Evolutionary conservation across 441 rosid species (phyloP), one percentile per base, ranked within the genome.

Genomic region (Cnidoscolus chayamansa): DNA sequence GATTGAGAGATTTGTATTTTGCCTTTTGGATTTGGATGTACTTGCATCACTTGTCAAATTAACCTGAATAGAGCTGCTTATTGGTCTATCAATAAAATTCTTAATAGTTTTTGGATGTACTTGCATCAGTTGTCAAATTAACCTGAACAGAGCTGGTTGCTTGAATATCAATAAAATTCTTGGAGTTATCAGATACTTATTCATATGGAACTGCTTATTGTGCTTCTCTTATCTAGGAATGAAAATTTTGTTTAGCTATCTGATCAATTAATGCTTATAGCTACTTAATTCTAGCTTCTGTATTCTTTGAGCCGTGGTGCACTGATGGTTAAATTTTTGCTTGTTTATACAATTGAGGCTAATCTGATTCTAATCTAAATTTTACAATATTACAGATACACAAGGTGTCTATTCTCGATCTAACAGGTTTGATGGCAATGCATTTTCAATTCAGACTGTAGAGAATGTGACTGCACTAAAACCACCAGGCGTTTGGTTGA

Each of bases 401-500:
- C 93, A 81, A 79, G 91, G 89, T 73, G 45, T 90, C 72, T 72
- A 20, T 58, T 85, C 94, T 73, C 89, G 97, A 70, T 61, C 84
- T 35, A 1, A 31, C 58, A 81, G 35, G 71, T 92, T 89, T 30
- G 89, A 89, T 32, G 58, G 32, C 35, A 37, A 0, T 62, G 0
- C 0, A 1, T 77, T 71, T 43, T 54, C 31, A 1, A 85, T 94
- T 56, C 76, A 72, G 67, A 85, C 85, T 0, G 91, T 86, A 48
- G 75, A 85, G 74, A 74, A 81, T 17, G 72, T 90, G 43, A 75
- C 80, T 68, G 63, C 7, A 10, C 78, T 87, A 10, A 79, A 70
- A 65, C 93, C 89, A 43, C 70, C 65, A 0, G 78, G 80, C 35
- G 74, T 88, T 58, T 94, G 98, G 99, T 83, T 90, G 84, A 92